These are phyloP conservation scores for Globisporangium nodosum DNA, from an alignment of 352 stramenopile genomes.

Conservation along the genomic window DNA sequence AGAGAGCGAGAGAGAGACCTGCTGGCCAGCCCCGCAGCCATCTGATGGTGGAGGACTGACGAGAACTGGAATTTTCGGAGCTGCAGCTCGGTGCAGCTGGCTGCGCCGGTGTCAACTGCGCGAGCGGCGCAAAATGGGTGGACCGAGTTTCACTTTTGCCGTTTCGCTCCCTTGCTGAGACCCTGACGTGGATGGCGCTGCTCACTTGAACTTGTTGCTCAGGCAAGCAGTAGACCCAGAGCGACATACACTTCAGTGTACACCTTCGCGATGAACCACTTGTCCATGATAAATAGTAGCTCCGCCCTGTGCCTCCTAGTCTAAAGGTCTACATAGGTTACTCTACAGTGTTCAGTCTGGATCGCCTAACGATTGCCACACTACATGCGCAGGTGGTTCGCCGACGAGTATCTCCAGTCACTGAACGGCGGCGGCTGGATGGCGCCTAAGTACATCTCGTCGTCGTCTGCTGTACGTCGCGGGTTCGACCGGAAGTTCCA, in stretches of 20 bases:
- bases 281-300: no score
- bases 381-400: slow-evolving; percentile 12
- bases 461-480: not conserved
- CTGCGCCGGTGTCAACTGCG: not conserved
- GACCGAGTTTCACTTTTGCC: no score
- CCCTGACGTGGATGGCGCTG: no score
- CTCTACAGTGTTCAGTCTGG: not conserved
- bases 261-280: no score
- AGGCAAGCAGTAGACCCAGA: no score
- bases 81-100: slow-evolving; percentile 1
- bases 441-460: not conserved
- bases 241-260: no score
- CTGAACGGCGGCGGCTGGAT: slow-evolving; percentile 10
- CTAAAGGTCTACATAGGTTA: no score
- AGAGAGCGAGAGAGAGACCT: not conserved
- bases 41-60: not conserved
- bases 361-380: not conserved
- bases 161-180: no score
- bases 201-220: no score
- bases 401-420: slow-evolving; percentile 13
- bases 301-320: no score
- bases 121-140: no score
- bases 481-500: slow-evolving; percentile 16
- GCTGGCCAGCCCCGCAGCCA: not conserved
- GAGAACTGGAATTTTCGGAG: not conserved